Evolutionary conservation across 768 basidiomycete species (phyloP), one percentile per base, ranked within the genome.

Genomic region (Mycena venus): DNA sequence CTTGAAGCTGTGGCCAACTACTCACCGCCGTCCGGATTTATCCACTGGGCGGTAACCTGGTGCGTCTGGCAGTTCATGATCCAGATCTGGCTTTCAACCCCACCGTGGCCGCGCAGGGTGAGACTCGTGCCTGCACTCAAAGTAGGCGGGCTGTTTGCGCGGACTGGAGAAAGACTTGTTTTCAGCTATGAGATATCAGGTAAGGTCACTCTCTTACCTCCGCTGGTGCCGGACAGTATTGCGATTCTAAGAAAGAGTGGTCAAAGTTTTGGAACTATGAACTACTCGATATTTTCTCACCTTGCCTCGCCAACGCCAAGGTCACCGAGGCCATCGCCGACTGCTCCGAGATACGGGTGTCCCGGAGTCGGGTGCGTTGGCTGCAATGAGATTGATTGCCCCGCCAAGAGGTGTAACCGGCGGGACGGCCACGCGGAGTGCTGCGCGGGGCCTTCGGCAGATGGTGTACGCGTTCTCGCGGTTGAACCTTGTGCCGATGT

Each of bases 11-110:
- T n/a, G n/a, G n/a, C n/a, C n/a, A n/a, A n/a, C n/a, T n/a, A n/a
- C 70, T 59, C 29, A 66, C 64, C 42, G 25, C 34, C 25, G n/a
- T 67, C 71, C 27, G 56, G 3, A 27, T 67, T 72, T 12, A 36
- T 72, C 71, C 71, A 72, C 47, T 72, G 71, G 1, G 64, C 64
- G 0, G 64, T 60, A 21, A 72, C 19, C 36, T 61, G 56, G 10
- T 25, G 55, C 44, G 64, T 60, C 34, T 66, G 64, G 47, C 71
- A 72, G 17, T 66, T 66, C 58, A 72, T 36, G 21, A 29, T 60
- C 64, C 71, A 72, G 2, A 72, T 61, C 44, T 65, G 64, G 36
- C 44, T 72, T 44, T 72, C 64, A 12, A 60, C 23, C 25, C 59
- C 64, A 1, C 71, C 64, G 44, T 51, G 63, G 36, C 23, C 14